These are phyloP conservation scores for Zygosaccharomyces gambellarensis DNA, from an alignment of 805 yeast species.

Conservation along the genomic window DNA sequence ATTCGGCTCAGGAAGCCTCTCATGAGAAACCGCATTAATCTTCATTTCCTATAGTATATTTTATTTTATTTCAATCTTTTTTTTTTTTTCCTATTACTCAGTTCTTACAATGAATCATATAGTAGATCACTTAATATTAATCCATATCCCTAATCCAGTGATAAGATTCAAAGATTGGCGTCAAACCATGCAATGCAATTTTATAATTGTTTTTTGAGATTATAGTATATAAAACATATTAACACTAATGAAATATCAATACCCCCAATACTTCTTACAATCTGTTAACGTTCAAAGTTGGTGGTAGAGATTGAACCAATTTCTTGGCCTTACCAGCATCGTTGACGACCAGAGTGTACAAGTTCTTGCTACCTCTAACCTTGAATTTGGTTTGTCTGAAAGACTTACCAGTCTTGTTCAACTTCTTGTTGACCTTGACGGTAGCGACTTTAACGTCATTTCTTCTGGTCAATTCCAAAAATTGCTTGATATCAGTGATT, in stretches of 20 bases:
- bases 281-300: conserved; percentile 69
- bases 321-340: conserved; percentile 97
- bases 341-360: conserved; percentile 92
- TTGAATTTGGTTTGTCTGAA: conserved; percentile 97
- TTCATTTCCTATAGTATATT: neutral
- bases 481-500: conserved; percentile 95
- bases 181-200: conserved; percentile 17
- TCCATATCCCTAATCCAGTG: neutral
- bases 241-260: conserved; percentile 6
- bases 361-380: conserved; percentile 92
- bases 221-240: conserved; percentile 15
- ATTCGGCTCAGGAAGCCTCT: neutral
- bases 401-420: conserved; percentile 75
- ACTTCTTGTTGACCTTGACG: conserved; percentile 86
- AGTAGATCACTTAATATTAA: neutral
- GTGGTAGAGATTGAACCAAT: conserved; percentile 95
- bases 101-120: neutral
- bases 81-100: neutral
- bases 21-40: neutral
- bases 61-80: neutral
- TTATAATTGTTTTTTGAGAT: conserved; percentile 11
- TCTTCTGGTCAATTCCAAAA: conserved; percentile 95
- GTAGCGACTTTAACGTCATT: conserved; percentile 90
- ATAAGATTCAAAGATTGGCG: neutral
- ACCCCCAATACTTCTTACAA: conserved; percentile 31